These are phyloP conservation scores for Camelina sativa DNA, from an alignment of 345 rosid genomes.

Conservation along the genomic window DNA sequence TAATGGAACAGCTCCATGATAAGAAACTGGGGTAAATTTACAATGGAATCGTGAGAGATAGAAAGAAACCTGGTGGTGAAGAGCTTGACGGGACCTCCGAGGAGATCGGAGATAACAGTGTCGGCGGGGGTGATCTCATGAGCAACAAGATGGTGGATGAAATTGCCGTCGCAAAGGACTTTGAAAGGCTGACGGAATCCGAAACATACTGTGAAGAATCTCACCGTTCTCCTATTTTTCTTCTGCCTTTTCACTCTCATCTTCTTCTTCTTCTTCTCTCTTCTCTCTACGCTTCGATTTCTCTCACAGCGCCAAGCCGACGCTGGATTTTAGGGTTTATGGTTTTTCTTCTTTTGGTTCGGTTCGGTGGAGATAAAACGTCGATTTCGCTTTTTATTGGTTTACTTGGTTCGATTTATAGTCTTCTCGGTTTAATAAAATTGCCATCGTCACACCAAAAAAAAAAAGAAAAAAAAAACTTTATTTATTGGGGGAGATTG, in stretches of 20 bases:
- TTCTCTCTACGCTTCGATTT: neutral
- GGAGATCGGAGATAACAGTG: constrained; percentile 61
- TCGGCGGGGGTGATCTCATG: constrained; percentile 69
- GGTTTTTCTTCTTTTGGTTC: neutral
- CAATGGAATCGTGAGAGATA: neutral
- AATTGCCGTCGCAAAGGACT: constrained; percentile 84
- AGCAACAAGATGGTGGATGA: constrained; percentile 70
- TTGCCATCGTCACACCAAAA: neutral
- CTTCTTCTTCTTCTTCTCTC: constrained; percentile 39
- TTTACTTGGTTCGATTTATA: neutral
- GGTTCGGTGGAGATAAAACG: neutral
- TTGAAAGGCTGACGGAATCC: constrained; percentile 85
- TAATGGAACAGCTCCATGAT: neutral
- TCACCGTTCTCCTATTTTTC: constrained; percentile 74
- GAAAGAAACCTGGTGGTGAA: constrained; percentile 72
- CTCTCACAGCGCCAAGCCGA: constrained; percentile 19
- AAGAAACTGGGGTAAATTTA: neutral
- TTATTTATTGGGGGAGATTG: neutral
- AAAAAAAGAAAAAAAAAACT: no score
- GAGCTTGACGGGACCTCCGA: constrained; percentile 78
- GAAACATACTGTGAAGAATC: constrained; percentile 70
- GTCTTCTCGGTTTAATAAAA: neutral
- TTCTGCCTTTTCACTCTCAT: constrained; percentile 89
- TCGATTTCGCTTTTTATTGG: neutral
- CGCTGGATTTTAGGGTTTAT: constrained; percentile 27